phyloP scores from a whole-genome alignment of 176 grass and related monocot species.

The Musa beccarii region DNA sequence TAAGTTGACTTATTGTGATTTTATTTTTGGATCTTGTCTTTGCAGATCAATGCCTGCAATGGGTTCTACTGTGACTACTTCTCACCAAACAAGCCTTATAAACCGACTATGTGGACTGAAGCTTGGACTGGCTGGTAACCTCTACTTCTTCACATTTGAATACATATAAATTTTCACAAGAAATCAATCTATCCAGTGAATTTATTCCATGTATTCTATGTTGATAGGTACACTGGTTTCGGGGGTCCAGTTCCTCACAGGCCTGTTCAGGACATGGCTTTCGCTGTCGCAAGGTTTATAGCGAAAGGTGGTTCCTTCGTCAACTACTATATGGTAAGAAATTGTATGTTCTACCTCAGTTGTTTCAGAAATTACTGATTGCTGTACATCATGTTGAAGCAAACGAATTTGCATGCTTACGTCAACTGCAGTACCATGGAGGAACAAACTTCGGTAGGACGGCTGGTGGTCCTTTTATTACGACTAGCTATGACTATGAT shows the following conservation, averaged over 20 bases:
- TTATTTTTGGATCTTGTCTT: not conserved
- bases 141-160: not conserved
- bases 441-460: constrained; percentile 93
- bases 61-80: constrained; percentile 95
- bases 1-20: not conserved
- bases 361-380: not conserved
- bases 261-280: constrained; percentile 79
- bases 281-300: constrained; percentile 73
- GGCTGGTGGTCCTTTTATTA: constrained; percentile 73
- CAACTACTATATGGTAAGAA: constrained; percentile 91
- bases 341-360: not conserved
- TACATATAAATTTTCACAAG: not conserved
- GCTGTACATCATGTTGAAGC: constrained; percentile 2
- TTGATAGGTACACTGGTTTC: constrained; percentile 65
- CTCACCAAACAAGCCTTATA: constrained; percentile 55
- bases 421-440: constrained; percentile 68
- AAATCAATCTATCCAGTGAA: not conserved
- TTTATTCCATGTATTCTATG: not conserved
- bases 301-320: constrained; percentile 88
- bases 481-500: constrained; percentile 93
- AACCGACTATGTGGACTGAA: constrained; percentile 89
- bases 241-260: constrained; percentile 62
- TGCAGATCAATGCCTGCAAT: constrained; percentile 87
- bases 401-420: constrained; percentile 18
- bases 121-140: constrained; percentile 83